These are phyloP conservation scores for Helianthus tuberosus DNA, from an alignment of 129 eudicot genomes.

Conservation along the genomic window DNA sequence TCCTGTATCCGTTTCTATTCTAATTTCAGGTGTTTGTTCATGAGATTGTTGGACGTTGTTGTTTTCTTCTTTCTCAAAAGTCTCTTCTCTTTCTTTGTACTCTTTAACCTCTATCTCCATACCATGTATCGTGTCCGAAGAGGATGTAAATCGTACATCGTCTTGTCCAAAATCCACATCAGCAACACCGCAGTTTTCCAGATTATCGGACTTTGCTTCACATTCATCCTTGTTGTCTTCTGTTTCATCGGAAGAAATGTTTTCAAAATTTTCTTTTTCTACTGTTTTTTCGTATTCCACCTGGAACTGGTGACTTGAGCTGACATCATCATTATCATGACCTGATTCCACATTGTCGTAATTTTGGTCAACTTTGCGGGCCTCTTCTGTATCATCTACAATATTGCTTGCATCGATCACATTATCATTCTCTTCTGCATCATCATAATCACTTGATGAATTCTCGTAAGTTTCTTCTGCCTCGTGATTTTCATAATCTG, in stretches of 20 bases:
- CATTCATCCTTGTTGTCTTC: conserved; percentile 30
- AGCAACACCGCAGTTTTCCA: conserved; percentile 20
- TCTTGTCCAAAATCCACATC: conserved; percentile 36
- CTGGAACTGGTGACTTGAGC: conserved; percentile 13
- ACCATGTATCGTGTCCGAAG: conserved; percentile 37
- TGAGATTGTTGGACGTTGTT: conserved; percentile 27
- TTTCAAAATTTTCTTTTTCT: conserved; percentile 34
- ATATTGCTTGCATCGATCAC: conserved; percentile 20
- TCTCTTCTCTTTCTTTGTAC: conserved; percentile 35
- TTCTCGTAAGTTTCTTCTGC: conserved; percentile 28
- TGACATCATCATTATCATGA: conserved; percentile 35
- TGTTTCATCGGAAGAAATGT: conserved; percentile 24
- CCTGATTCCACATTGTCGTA: conserved; percentile 27
- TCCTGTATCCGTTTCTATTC: conserved; percentile 34
- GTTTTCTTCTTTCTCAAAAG: conserved; percentile 22
- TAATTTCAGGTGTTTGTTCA: conserved; percentile 31
- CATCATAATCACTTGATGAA: conserved; percentile 37
- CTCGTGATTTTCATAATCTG: conserved; percentile 9
- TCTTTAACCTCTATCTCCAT: conserved; percentile 41
- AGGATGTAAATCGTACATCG: conserved; percentile 41
- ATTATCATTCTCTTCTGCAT: conserved; percentile 45
- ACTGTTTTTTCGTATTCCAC: conserved; percentile 36
- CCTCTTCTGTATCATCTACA: conserved; percentile 32
- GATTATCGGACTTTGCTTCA: conserved; percentile 29
- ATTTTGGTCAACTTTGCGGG: conserved; percentile 10